Percentiles rank a stretch among this genome's conserved stretches.
These are phyloP conservation scores for Conoideocrella luteorostrata DNA, from an alignment of 2,329 filamentous ascomycete species.

Conservation along the genomic window DNA sequence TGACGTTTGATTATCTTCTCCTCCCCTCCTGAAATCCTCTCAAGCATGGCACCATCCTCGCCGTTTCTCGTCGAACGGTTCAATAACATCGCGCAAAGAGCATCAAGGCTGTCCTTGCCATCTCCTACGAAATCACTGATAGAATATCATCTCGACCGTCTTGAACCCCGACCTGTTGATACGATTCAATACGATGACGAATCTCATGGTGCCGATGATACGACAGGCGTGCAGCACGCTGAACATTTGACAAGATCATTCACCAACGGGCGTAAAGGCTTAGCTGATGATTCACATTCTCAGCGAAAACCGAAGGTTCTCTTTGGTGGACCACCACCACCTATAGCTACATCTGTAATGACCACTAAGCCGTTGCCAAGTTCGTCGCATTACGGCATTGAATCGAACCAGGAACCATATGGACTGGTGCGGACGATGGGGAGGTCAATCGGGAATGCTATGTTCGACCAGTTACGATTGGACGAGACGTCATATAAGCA, in stretches of 20 bases:
- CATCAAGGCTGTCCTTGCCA: slow-evolving; percentile 20
- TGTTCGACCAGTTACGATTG: slow-evolving; percentile 30
- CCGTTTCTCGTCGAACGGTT: slow-evolving; percentile 22
- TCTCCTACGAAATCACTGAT: slow-evolving; percentile 18
- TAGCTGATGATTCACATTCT: slow-evolving; percentile 24
- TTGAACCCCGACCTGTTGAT: slow-evolving; percentile 31
- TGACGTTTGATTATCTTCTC: no score
- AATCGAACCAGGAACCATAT: slow-evolving; percentile 9
- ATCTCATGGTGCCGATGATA: neutral
- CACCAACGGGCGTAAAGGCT: slow-evolving; percentile 19
- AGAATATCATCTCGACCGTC: slow-evolving; percentile 33
- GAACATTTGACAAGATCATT: slow-evolving; percentile 13
- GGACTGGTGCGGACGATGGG: slow-evolving; percentile 8
- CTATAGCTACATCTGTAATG: slow-evolving; percentile 39
- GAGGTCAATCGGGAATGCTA: slow-evolving; percentile 22
- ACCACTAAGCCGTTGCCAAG: slow-evolving; percentile 15
- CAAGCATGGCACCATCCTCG: slow-evolving; percentile 13
- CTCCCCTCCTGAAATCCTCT: neutral
- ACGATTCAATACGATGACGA: slow-evolving; percentile 14
- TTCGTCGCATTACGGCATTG: slow-evolving; percentile 8
- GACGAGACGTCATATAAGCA: neutral
- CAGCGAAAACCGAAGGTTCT: slow-evolving; percentile 27
- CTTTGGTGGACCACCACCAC: slow-evolving; percentile 45
- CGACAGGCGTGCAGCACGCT: slow-evolving; percentile 6
- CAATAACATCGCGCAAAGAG: slow-evolving; percentile 16